Base-by-base conservation (phyloP, 2,329 filamentous ascomycete species). In the Verruconis gallopava region DNA sequence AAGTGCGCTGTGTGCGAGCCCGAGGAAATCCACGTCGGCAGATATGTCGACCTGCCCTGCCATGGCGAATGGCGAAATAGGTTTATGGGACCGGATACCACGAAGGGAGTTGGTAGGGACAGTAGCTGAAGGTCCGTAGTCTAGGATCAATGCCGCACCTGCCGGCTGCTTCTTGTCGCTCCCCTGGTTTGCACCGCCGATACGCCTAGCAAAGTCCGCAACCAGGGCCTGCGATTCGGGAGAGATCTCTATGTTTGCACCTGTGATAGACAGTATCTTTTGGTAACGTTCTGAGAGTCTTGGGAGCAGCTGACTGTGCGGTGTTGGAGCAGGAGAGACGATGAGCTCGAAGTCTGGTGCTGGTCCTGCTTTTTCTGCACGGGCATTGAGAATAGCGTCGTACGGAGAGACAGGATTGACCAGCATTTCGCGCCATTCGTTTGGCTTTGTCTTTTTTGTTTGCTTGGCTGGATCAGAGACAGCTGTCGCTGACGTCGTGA, bases 11-110 rank as follows among this genome's bases (percentile, higher is more conserved):
- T 96, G 88, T 0, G 86, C 88, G 1, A 98, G 65, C 9, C 81
- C 85, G 0, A 75, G 73, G 56, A 98, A 98, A 60, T 98, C 91
- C 1, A 98, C 91, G 55, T 98, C 89, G 1, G 84, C 89, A 49
- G 79, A 86, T 17, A 98, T 68, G 56, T 98, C 91, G 2, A 93
- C 86, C 19, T 80, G 72, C 0, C 91, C 91, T 0, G 91, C 83
- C 4, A 75, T 69, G 1, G 73, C 70, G 53, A 98, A 85, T 3
- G 91, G 85, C 17, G 78, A 86, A 36, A 93, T 81, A 18, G 72
- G 70, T 18, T 69, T 66, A 63, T 98, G 91, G 12, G 71, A 67
- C 25, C 78, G 75, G 59, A 98, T 96, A 17, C 91, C 91, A 21
- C 91, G 81, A 17, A 98, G 72, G 0, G 86, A 93, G 68, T 94